These are phyloP conservation scores for Acacia concinna DNA, from an alignment of 331 rosid species.

Conservation along the genomic window DNA sequence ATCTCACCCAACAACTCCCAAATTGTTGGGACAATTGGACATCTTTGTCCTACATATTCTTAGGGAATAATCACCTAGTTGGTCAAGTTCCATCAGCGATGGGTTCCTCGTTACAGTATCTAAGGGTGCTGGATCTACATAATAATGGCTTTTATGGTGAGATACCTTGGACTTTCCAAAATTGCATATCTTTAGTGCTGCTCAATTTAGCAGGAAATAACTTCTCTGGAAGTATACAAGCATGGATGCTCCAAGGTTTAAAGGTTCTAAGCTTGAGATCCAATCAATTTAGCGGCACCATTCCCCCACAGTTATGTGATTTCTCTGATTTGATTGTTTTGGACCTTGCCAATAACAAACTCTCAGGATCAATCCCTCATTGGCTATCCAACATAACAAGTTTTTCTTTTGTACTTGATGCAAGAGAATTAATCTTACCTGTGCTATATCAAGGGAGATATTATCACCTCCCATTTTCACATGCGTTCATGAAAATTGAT, in stretches of 20 bases:
- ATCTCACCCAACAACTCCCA: not conserved
- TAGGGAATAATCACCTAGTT: not conserved
- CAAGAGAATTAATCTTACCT: no score
- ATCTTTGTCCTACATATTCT: not conserved
- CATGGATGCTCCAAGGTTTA: not conserved
- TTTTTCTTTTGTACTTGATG: not conserved
- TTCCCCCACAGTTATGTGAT: not conserved
- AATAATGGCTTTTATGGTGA: not conserved
- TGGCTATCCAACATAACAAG: not conserved
- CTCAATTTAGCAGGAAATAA: not conserved
- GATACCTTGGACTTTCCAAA: not conserved
- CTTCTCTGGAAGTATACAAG: not conserved
- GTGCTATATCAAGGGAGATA: no score
- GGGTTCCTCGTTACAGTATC: not conserved
- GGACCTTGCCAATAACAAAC: not conserved
- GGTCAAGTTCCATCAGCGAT: not conserved
- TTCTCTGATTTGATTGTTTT: not conserved
- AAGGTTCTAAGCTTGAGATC: not conserved
- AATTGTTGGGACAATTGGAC: not conserved
- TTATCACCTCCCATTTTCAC: accelerated
- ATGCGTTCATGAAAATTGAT: not conserved
- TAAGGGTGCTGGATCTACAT: not conserved
- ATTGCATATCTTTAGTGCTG: not conserved
- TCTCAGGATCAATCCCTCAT: not conserved
- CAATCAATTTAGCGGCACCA: not conserved